Percentiles rank a stretch among this genome's conserved stretches.
Evolutionary conservation across 148 eudicot species (phyloP).

Genomic region (Cornus florida): DNA sequence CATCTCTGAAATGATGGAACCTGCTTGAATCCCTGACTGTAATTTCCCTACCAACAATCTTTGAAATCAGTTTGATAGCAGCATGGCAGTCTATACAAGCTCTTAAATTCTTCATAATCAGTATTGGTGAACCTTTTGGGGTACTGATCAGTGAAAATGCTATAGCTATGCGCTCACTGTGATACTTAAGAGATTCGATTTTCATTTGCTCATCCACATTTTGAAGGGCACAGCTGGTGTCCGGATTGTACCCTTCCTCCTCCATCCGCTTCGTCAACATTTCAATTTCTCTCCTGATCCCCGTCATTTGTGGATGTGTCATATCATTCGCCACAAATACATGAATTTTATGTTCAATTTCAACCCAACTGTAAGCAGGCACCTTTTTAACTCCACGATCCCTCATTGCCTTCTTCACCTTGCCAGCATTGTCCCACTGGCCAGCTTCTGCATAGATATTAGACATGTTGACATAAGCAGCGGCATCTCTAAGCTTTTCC

Average conservation of each 20-base stretch:
- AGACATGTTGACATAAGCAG: slow-evolving; percentile 66
- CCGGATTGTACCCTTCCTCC: slow-evolving; percentile 67
- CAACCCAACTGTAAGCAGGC: slow-evolving; percentile 80
- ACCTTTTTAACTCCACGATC: slow-evolving; percentile 65
- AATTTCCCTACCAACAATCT: slow-evolving; percentile 61
- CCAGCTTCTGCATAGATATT: slow-evolving; percentile 78
- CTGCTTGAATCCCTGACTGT: slow-evolving; percentile 83
- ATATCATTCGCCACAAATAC: slow-evolving; percentile 66
- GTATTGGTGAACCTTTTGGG: slow-evolving; percentile 68
- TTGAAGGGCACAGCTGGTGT: slow-evolving; percentile 62
- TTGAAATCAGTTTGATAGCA: slow-evolving; percentile 73
- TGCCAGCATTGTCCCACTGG: slow-evolving; percentile 64
- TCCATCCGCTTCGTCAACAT: slow-evolving; percentile 48
- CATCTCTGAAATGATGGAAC: slow-evolving; percentile 78
- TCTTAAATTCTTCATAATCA: slow-evolving; percentile 75
- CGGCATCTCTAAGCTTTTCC: slow-evolving; percentile 56
- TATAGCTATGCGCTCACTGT: slow-evolving; percentile 74
- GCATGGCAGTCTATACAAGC: slow-evolving; percentile 79
- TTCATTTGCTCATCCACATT: slow-evolving; percentile 61
- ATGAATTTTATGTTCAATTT: slow-evolving; percentile 51
- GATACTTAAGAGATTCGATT: slow-evolving; percentile 63
- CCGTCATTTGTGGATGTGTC: slow-evolving; percentile 55
- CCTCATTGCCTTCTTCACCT: slow-evolving; percentile 67
- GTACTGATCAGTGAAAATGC: slow-evolving; percentile 69
- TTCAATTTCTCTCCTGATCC: slow-evolving; percentile 56